Evolutionary conservation across 2,329 filamentous ascomycete genomes (phyloP).

Genomic region (Pseudogymnoascus pannorum): DNA sequence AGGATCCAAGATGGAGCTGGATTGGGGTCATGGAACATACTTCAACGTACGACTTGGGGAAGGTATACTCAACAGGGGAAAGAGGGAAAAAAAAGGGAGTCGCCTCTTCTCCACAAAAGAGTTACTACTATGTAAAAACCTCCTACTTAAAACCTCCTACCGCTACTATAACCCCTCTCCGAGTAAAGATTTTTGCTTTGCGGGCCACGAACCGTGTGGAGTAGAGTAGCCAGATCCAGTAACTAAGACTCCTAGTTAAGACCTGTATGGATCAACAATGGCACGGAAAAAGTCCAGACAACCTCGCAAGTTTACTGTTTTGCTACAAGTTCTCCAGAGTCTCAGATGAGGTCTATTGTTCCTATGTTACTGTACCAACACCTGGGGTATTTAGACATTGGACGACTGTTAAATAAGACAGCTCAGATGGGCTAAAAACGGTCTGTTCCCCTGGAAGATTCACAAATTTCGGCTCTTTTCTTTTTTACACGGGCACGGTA

Average conservation of each 20-base stretch:
- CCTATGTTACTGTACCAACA: background rate
- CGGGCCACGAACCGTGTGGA: background rate
- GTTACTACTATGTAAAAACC: constrained; percentile 6
- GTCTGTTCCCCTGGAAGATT: background rate
- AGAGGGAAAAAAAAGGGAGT: too few species aligned
- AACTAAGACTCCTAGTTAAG: constrained; percentile 3
- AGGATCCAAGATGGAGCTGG: constrained; percentile 2
- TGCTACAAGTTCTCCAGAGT: background rate
- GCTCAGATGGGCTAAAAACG: background rate
- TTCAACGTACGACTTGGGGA: background rate
- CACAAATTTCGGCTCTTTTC: background rate
- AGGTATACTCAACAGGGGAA: background rate
- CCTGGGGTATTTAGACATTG: background rate
- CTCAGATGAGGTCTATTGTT: background rate
- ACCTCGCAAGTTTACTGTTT: background rate
- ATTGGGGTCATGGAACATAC: constrained; percentile 5
- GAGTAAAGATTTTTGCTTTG: constrained; percentile 5
- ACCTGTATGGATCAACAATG: background rate
- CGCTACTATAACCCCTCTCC: background rate
- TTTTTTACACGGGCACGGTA: background rate
- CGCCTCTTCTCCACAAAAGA: background rate
- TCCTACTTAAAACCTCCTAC: constrained; percentile 6
- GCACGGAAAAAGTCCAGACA: constrained; percentile 4
- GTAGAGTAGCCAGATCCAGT: background rate
- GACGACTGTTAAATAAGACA: background rate